Evolutionary conservation across 176 grass and related monocot species (phyloP), one percentile per base, ranked within the genome.

Genomic region (Triticum timopheevii): DNA sequence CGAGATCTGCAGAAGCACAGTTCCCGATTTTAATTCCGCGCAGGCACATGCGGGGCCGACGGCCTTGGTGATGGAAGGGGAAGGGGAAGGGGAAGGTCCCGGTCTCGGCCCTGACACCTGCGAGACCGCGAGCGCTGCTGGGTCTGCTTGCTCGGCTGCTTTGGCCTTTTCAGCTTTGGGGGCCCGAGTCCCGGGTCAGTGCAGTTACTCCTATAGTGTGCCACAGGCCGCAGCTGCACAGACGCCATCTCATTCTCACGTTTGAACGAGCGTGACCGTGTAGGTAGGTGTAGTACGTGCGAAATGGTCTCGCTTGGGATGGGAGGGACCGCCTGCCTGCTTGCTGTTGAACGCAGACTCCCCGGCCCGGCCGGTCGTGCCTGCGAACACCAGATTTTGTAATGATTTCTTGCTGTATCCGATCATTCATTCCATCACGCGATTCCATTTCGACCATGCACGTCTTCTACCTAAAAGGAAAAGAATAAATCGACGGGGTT

Each of bases 1-100:
- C 56, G 66, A 85, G 87, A 89, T 89, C 82, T 73, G 82, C 33
- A 79, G 80, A 17, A 35, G 73, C 50, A 81, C 59, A 50, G 69
- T 8, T 65, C 42, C 87, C 67, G 17, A 56, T 80, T 33, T 65
- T n/a, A 78, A 88, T 75, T 75, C 72, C 13, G 49, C 20, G 49
- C n/a, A 58, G 42, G 82, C 87, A 75, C 82, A 85, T 85, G 87
- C 16, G 67, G 13, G 42, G 24, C 77, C 22, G 68, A 1, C 20
- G 5, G 31, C 31, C 31, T 31, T 31, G 31, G 31, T 31, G 31
- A 31, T 31, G 31, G 31, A 31, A 31, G 31, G 31, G 28, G 28
- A 28, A 28, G 28, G 13, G 31, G 31, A 31, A 31, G 31, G 31
- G 47, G 65, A 86, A 36, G 68, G 22, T 44, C 22, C n/a, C 11